Percentiles rank a stretch among this genome's conserved stretches.
Evolutionary conservation across 495 filamentous ascomycete genomes (phyloP).

Genomic region (Xylaria nigripes): DNA sequence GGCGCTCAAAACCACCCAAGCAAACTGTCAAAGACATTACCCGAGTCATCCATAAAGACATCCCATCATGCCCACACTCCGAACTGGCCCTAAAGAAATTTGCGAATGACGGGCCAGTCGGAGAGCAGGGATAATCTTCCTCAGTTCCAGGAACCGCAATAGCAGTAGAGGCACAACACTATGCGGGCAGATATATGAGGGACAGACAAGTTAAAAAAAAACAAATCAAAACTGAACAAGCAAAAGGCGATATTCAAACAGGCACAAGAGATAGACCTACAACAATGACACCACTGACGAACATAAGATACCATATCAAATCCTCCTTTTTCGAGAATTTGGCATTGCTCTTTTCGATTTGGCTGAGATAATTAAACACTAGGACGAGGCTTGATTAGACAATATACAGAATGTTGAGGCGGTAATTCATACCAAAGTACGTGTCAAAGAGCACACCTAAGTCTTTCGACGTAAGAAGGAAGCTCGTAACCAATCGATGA

Average conservation of each 20-base stretch:
- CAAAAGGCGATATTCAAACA: constrained; percentile 3
- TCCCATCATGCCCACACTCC: constrained; percentile 88
- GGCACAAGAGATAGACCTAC: constrained; percentile 31
- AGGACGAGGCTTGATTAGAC: constrained; percentile 2
- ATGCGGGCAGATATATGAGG: constrained; percentile 96
- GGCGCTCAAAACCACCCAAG: constrained; percentile 70
- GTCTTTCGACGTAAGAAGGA: constrained; percentile 58
- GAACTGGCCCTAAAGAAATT: constrained; percentile 59
- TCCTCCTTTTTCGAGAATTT: constrained; percentile 39
- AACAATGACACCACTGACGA: constrained; percentile 34
- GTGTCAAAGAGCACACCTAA: constrained; percentile 71
- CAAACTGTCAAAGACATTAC: constrained; percentile 50
- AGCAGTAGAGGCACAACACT: constrained; percentile 61
- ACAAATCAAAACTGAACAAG: background rate
- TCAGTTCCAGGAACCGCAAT: constrained; percentile 96
- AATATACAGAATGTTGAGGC: constrained; percentile 17
- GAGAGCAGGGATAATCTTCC: constrained; percentile 88
- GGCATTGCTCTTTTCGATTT: constrained; percentile 34
- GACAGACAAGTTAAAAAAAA: constrained; percentile 20
- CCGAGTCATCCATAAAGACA: constrained; percentile 72
- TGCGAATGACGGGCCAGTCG: constrained; percentile 71
- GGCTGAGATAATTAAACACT: constrained; percentile 35
- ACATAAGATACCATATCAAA: constrained; percentile 42
- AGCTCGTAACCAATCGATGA: constrained; percentile 54
- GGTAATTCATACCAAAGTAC: constrained; percentile 54